A percentile compares a stretch with the other conserved stretches of the same genome.
phyloP scores from a whole-genome alignment of 2,329 filamentous ascomycete species.

The Neopestalotiopsis sp. region DNA sequence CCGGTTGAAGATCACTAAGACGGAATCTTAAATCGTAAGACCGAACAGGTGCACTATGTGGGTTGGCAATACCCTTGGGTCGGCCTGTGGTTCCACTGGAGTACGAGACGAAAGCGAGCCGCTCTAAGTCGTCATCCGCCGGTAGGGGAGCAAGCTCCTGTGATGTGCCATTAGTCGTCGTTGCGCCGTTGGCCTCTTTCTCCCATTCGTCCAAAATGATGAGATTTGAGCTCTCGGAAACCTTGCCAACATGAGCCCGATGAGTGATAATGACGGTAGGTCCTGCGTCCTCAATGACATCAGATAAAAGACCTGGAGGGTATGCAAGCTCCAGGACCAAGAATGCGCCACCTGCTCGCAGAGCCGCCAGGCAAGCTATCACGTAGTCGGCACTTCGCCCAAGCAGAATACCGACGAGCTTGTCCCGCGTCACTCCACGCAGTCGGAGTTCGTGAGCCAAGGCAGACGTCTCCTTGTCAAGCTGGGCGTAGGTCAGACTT shows the following conservation, averaged over 20 bases:
- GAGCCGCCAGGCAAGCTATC: slow-evolving; percentile 77
- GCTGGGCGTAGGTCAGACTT: slow-evolving; percentile 74
- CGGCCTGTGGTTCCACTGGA: slow-evolving; percentile 76
- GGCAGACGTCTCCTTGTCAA: slow-evolving; percentile 70
- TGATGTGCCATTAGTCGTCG: slow-evolving; percentile 35
- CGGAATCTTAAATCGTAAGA: slow-evolving; percentile 77
- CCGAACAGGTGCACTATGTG: slow-evolving; percentile 73
- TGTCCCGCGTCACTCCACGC: slow-evolving; percentile 74
- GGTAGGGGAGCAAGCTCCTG: slow-evolving; percentile 57
- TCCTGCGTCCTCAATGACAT: slow-evolving; percentile 77
- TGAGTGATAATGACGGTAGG: slow-evolving; percentile 76
- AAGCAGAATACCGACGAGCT: slow-evolving; percentile 76
- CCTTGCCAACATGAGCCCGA: slow-evolving; percentile 66
- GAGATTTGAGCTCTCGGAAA: slow-evolving; percentile 67
- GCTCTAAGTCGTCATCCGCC: slow-evolving; percentile 71
- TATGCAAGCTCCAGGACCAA: slow-evolving; percentile 82
- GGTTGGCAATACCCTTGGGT: slow-evolving; percentile 84
- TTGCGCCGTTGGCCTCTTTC: slow-evolving; percentile 32
- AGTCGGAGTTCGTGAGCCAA: slow-evolving; percentile 68
- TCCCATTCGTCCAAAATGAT: slow-evolving; percentile 65
- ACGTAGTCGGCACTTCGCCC: slow-evolving; percentile 80
- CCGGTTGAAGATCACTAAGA: slow-evolving; percentile 71
- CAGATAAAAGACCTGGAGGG: slow-evolving; percentile 73
- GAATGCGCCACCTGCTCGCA: slow-evolving; percentile 80
- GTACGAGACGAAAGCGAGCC: slow-evolving; percentile 81